Evolutionary conservation across 139 green algal species (phyloP), one percentile per base, ranked within the genome.

Genomic region (Picocystis salinarum): DNA sequence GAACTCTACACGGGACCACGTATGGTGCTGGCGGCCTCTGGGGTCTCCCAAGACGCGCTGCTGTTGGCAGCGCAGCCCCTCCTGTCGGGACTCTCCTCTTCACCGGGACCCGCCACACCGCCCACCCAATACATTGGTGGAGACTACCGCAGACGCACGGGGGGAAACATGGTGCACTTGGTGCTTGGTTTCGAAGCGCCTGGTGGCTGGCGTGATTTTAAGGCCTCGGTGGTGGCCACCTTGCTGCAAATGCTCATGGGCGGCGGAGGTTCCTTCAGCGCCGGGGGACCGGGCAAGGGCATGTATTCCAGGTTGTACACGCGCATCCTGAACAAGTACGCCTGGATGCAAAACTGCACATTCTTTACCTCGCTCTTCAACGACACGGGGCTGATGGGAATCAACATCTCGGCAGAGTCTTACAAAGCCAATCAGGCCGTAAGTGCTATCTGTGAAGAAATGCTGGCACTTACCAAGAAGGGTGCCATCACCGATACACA

Each of bases 261-360:
- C 4, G 86, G 86, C 17, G 86, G 86, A 50, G 77, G 73, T 42
- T 89, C 74, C 28, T 96, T 96, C 67, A 85, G 70, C 9, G 62
- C 73, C 20, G 64, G 64, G 7, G 78, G 77, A 23, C 78, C 84
- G 13, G 86, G 86, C 57, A 96, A 96, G 63, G 86, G 86, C 60
- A 96, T 96, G 86, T 83, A 96, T 75, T 82, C 66, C 3, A 62
- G 84, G 4, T 65, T 96, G 34, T 96, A 96, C 74, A 84, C 71
- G 1, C 70, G 80, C 23, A 82, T 96, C 48, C 73, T 96, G 17
- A 91, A 85, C 61, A 40, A 71, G 33, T 50, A 80, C 58, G 19
- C 30, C 40, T 77, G 71, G 76, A 58, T 89, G 40, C 65, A 80
- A 46, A 89, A 83, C 56, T 93, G 79, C 76, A 76, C 66, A 18